Percentiles rank a stretch among this genome's conserved stretches.
Conservation (phyloP, 139 green algal genomes). For the Tetraselmis striata region DNA sequence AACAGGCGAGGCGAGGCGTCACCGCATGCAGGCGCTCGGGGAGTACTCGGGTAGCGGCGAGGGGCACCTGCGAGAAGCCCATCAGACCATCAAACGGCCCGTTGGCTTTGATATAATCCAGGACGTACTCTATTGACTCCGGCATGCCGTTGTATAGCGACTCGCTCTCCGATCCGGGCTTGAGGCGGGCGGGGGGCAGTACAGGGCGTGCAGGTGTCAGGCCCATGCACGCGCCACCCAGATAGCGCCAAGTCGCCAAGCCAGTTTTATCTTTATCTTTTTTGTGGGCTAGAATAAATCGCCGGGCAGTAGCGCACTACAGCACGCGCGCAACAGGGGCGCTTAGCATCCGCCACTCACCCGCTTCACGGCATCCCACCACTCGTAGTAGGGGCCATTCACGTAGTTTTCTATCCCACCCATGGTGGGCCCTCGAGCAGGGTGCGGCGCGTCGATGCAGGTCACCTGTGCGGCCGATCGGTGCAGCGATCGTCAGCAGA, state of each 20-base stretch:
- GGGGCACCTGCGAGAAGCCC: not conserved
- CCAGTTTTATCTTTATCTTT: no score
- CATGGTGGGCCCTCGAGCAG: not conserved
- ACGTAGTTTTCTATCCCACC: not conserved
- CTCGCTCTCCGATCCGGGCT: not conserved
- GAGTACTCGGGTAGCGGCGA: not conserved
- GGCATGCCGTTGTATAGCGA: not conserved
- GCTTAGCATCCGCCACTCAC: not conserved
- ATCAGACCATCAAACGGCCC: not conserved
- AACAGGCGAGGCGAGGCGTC: constrained; percentile 28
- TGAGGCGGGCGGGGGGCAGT: not conserved
- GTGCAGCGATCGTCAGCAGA: no score
- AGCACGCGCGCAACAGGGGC: not conserved
- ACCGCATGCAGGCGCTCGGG: constrained; percentile 20
- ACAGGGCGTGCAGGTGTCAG: not conserved
- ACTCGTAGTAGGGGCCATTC: not conserved
- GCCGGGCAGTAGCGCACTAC: not conserved
- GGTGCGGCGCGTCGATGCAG: not conserved
- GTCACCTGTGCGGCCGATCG: no score
- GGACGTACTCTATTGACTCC: not conserved
- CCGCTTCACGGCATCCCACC: not conserved
- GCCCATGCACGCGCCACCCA: not conserved
- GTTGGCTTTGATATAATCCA: not conserved
- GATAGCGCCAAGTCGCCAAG: not conserved
- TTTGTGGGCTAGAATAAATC: no score